Evolutionary conservation across 108 stramenopile species (phyloP).

Genomic region (Aureococcus anophagefferens): DNA sequence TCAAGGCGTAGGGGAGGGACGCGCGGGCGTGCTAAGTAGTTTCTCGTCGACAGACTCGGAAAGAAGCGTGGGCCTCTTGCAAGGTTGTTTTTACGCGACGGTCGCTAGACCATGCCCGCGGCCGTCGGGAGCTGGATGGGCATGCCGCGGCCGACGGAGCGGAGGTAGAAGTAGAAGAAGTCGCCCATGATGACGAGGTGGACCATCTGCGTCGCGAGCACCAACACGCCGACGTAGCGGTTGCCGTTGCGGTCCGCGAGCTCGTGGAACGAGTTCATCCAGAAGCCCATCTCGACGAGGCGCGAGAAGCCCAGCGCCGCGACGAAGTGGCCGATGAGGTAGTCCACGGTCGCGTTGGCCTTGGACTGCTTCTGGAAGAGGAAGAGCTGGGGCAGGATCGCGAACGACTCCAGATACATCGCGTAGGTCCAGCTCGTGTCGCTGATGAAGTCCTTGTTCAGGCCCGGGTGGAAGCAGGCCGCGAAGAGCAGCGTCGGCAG

Average conservation of each 20-base stretch:
- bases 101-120: no score
- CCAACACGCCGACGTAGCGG: constrained; percentile 80
- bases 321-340: constrained; percentile 82
- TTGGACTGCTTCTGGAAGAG: constrained; percentile 88
- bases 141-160: constrained; percentile 58
- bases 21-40: no score
- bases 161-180: constrained; percentile 96
- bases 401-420: constrained; percentile 92
- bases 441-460: constrained; percentile 87
- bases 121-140: not conserved
- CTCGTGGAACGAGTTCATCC: constrained; percentile 95
- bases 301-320: constrained; percentile 83
- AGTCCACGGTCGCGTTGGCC: constrained; percentile 59
- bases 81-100: no score
- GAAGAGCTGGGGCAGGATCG: constrained; percentile 90
- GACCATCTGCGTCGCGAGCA: constrained; percentile 87
- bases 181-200: constrained; percentile 91
- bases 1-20: constrained; percentile 29
- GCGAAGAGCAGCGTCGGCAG: constrained; percentile 78
- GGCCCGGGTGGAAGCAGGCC: constrained; percentile 71
- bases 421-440: constrained; percentile 95
- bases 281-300: constrained; percentile 90
- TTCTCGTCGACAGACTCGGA: no score
- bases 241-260: constrained; percentile 74
- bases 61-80: no score